Conservation (phyloP, 2,329 filamentous ascomycete species). For the Alternaria infectoria region DNA sequence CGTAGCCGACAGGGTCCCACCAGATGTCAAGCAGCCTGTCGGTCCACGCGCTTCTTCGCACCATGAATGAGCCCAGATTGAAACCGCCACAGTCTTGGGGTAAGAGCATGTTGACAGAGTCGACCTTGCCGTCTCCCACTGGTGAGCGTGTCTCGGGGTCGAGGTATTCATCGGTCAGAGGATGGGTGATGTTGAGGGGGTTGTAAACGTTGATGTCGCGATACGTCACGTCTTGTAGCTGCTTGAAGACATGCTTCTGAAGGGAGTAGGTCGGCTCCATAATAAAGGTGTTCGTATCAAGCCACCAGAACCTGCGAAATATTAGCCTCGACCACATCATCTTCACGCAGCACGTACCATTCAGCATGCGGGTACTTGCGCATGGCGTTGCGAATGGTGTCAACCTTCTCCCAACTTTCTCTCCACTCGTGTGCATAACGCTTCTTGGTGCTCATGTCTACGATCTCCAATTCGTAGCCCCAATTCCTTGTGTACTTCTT, state of each 20-base stretch:
- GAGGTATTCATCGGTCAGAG: conserved; percentile 74
- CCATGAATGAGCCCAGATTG: conserved; percentile 95
- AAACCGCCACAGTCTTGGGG: conserved; percentile 96
- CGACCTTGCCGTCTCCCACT: conserved; percentile 75
- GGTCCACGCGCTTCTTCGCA: conserved; percentile 84
- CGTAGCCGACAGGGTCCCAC: conserved; percentile 98
- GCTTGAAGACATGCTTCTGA: conserved; percentile 86
- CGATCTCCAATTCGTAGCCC: conserved; percentile 95
- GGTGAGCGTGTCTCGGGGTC: conserved; percentile 75
- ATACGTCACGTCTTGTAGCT: conserved; percentile 76
- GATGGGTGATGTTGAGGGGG: conserved; percentile 90
- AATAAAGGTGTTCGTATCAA: conserved; percentile 95
- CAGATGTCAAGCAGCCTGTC: conserved; percentile 92
- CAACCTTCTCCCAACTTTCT: conserved; percentile 99
- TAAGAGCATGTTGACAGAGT: conserved; percentile 85
- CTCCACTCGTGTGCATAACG: conserved; percentile 98
- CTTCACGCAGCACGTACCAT: conserved; percentile 69
- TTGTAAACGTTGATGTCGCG: conserved; percentile 97
- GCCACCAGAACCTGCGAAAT: conserved; percentile 93
- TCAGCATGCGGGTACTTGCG: conserved; percentile 94
- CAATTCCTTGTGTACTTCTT: conserved; percentile 82
- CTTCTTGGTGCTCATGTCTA: conserved; percentile 99
- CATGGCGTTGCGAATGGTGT: conserved; percentile 86
- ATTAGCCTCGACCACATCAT: conserved; percentile 31
- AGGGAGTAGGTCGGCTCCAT: conserved; percentile 95